Evolutionary conservation across 2,329 filamentous ascomycete species (phyloP), one percentile per base, ranked within the genome.

Genomic region (Microsporum canis): DNA sequence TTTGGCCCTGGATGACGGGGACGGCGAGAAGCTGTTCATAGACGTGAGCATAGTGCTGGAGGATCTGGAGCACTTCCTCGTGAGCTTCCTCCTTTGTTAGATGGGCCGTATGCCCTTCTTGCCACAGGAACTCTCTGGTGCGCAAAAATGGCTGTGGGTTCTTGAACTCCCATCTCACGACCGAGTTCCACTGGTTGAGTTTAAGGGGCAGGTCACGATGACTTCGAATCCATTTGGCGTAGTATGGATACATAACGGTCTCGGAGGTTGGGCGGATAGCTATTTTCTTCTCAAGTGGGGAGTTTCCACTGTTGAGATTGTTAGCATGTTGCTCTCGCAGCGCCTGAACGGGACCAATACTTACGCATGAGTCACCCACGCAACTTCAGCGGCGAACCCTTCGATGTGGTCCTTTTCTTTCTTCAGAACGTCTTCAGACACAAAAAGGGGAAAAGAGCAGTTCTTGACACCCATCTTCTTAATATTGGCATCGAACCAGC

Each of bases 171-270:
- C 94, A 97, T 69, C 92, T 85, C 57, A 96, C 87, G 31, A 89
- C 87, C 12, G 88, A 95, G 82, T 96, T 96, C 94, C 94, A 99
- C 76, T 99, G 94, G 79, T 97, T 97, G 67, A 97, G 82, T 71
- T 90, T 87, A 67, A 97, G 82, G 64, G 94, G 95, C 62, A 99
- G 86, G 71, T 99, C 94, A 70, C 95, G 85, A 77, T 99, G 91
- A 72, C 87, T 92, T 74, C 92, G 88, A 75, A 99, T 97, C 89
- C 94, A 96, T 77, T 95, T 94, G 67, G 89, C 83, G 75, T 95
- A 96, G 81, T 95, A 95, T 64, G 88, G 88, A 78, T 96, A 96
- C 89, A 96, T 95, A 77, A 94, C 89, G 58, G 85, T 87, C 73
- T 88, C 85, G 29, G 81, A 84, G 43, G 85, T 88, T 59, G 85